Evolutionary conservation across 2,329 filamentous ascomycete species (phyloP), one percentile per base, ranked within the genome.

Genomic region (Cylindrodendrum hubeiense): DNA sequence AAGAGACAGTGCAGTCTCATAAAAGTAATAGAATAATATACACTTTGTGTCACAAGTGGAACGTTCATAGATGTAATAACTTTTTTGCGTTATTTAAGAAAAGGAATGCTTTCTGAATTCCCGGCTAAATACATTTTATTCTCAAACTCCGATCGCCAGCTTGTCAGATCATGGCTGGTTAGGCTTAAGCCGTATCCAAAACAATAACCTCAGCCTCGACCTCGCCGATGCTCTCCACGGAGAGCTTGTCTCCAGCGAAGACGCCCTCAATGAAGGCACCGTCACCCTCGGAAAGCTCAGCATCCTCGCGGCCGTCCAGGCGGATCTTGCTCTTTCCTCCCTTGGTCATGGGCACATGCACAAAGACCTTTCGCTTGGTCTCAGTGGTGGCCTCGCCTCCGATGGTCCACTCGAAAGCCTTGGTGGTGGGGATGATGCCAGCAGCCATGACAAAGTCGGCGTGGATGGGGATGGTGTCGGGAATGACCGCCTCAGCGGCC

Each of bases 381-480:
- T 80, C 80, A 70, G 84, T 75, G 1, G 84, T 85, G 13, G 81
- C 84, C 55, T 83, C 83, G 50, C 78, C 90, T 12, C 94, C 94
- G 21, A 95, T 82, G 9, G 84, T 88, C 87, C 94, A 96, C 72
- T 87, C 86, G 64, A 95, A 95, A 44, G 80, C 85, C 74, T 84
- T 84, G 28, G 86, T 85, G 0, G 92, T 89, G 8, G 84, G 85
- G 60, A 97, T 87, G 60, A 97, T 89, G 7, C 90, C 90, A 0
- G 93, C 93, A 37, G 88, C 89, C 93, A 97, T 96, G 65, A 91
- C 89, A 54, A 97, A 86, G 80, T 97, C 93, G 12, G 93, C 91
- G 76, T 97, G 92, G 60, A 97, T 91, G 8, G 93, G 92, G 68
- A 97, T 97, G 0, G 91, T 91, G n/a, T 83, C 86, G 1, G 85